These are phyloP conservation scores for Strigomonas culicis DNA, from an alignment of 208 protist species.

Conservation along the genomic window DNA sequence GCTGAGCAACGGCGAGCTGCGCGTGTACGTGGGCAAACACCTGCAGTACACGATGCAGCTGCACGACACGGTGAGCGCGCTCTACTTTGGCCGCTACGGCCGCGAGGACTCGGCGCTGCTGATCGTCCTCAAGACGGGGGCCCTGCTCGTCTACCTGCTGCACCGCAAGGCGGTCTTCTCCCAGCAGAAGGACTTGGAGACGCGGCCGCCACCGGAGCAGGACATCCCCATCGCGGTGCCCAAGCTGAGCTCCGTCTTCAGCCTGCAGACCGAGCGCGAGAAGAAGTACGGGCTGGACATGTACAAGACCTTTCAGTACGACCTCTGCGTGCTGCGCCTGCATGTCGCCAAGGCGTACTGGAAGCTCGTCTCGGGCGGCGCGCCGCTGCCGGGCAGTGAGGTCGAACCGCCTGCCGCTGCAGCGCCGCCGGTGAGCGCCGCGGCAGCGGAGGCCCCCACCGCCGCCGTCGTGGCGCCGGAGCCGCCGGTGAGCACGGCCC, in stretches of 20 bases:
- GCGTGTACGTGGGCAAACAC: conserved; percentile 88
- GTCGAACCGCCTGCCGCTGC: conserved; percentile 10
- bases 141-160: conserved; percentile 90
- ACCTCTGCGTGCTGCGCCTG: conserved; percentile 88
- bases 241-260: conserved; percentile 91
- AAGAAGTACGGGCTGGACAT: conserved; percentile 79
- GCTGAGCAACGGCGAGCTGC: conserved; percentile 86
- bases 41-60: conserved; percentile 79
- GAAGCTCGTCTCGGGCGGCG: conserved; percentile 48
- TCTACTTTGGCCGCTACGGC: conserved; percentile 91
- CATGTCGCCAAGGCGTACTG: conserved; percentile 87
- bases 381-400: background rate
- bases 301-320: conserved; percentile 91
- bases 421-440: background rate
- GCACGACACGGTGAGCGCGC: conserved; percentile 75
- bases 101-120: conserved; percentile 90
- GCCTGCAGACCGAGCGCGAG: conserved; percentile 92
- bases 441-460: background rate
- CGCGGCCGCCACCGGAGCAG: conserved; percentile 85
- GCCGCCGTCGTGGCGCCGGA: background rate
- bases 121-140: conserved; percentile 82
- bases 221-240: conserved; percentile 92
- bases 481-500: background rate
- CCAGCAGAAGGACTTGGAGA: conserved; percentile 21
- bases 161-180: conserved; percentile 78